Percentiles rank a stretch among this genome's conserved stretches.
phyloP scores from a whole-genome alignment of 1,139 yeast species.

The Candida tetrigidarum region DNA sequence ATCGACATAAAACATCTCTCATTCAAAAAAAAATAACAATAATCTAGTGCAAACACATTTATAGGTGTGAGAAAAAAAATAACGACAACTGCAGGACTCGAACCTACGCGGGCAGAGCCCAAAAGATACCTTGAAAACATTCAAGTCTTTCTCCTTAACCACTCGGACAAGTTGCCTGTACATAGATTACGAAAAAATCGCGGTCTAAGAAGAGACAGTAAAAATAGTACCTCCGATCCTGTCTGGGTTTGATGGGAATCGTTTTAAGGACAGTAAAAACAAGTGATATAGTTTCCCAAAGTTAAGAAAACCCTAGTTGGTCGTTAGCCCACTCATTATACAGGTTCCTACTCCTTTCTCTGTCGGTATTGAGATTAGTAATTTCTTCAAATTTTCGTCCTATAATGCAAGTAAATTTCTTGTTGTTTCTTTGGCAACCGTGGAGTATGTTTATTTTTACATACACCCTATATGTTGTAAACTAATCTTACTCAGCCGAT shows the following conservation, averaged over 20 bases:
- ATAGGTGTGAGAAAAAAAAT: background rate
- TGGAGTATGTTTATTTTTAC: conserved; percentile 7
- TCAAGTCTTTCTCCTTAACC: conserved; percentile 7
- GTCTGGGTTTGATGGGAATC: too few relatives aligned
- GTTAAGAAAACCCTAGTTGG: too few relatives aligned
- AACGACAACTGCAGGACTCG: conserved; percentile 3
- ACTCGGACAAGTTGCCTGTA: conserved; percentile 1
- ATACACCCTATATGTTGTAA: conserved; percentile 25
- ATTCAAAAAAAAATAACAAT: too few relatives aligned
- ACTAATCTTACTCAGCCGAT: conserved; percentile 33
- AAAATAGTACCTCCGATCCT: background rate
- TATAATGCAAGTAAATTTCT: background rate
- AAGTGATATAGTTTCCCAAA: too few relatives aligned
- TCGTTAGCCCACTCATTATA: too few relatives aligned
- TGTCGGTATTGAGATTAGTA: too few relatives aligned
- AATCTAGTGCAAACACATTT: too few relatives aligned
- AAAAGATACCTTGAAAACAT: conserved; percentile 1
- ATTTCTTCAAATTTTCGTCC: background rate
- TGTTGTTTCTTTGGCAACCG: too few relatives aligned
- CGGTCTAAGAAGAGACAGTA: background rate
- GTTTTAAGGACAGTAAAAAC: too few relatives aligned
- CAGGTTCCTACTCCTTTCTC: too few relatives aligned
- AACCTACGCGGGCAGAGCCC: conserved; percentile 5
- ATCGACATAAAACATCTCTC: too few relatives aligned
- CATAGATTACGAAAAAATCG: background rate